These are phyloP conservation scores for Boletus reticulatus DNA, from an alignment of 768 basidiomycete species.

Conservation along the genomic window DNA sequence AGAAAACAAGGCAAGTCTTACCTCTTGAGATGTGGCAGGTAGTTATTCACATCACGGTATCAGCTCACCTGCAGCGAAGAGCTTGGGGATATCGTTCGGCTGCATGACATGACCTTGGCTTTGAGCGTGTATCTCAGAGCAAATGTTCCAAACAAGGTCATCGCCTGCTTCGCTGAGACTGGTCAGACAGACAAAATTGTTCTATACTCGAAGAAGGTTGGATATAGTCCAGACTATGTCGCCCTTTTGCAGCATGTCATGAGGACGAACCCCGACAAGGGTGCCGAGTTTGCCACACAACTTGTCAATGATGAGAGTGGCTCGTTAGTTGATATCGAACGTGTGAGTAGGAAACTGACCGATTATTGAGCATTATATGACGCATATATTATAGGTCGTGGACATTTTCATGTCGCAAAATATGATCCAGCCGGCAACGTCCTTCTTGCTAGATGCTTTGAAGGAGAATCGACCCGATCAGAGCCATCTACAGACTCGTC, in stretches of 20 bases:
- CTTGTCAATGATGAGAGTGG: conserved; percentile 93
- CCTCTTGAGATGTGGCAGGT: conserved; percentile 2
- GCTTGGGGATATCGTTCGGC: conserved; percentile 93
- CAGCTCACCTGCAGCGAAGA: conserved; percentile 98
- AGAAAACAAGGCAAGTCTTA: conserved; percentile 82
- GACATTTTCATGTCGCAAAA: conserved; percentile 99
- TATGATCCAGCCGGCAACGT: conserved; percentile 99
- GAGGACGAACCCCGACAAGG: conserved; percentile 95
- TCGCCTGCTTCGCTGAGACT: conserved; percentile 98
- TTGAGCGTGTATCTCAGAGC: conserved; percentile 97
- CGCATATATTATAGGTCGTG: conserved; percentile 59
- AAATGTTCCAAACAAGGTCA: conserved; percentile 97
- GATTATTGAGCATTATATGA: background rate
- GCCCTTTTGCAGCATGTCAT: conserved; percentile 93
- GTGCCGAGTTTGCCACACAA: conserved; percentile 95
- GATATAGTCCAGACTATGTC: conserved; percentile 90
- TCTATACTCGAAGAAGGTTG: conserved; percentile 95
- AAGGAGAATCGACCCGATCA: conserved; percentile 99
- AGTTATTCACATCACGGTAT: conserved; percentile 10
- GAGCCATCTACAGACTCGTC: conserved; percentile 90
- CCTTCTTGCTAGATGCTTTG: conserved; percentile 94
- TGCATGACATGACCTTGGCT: conserved; percentile 95
- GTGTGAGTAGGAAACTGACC: conserved; percentile 45
- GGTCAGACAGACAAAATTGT: conserved; percentile 99
- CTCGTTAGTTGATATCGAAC: conserved; percentile 89